These are phyloP conservation scores for Alnus glutinosa DNA, from an alignment of 306 rosid species.

Conservation along the genomic window DNA sequence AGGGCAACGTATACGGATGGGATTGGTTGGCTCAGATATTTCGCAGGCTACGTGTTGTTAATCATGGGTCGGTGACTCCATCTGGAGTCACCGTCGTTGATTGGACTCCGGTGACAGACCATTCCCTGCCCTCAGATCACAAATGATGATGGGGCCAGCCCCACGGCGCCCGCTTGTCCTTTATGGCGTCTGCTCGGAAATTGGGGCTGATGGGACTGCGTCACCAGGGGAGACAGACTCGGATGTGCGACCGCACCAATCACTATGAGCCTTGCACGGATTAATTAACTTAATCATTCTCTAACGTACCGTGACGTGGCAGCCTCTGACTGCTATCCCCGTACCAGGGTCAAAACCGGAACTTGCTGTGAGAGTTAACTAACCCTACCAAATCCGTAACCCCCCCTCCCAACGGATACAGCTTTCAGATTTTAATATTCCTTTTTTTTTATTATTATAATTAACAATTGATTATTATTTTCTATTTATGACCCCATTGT, in stretches of 20 bases:
- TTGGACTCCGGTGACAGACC: not conserved
- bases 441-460: too few relatives aligned
- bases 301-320: not conserved
- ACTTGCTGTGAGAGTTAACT: too few relatives aligned
- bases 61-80: not conserved
- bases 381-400: too few relatives aligned
- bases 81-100: slow-evolving; percentile 32
- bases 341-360: not conserved
- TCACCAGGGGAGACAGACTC: slow-evolving; percentile 46
- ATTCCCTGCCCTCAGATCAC: slow-evolving; percentile 40
- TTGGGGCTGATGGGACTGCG: slow-evolving; percentile 47
- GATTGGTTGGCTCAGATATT: slow-evolving; percentile 11
- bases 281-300: too few relatives aligned
- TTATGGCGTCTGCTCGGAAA: slow-evolving; percentile 36
- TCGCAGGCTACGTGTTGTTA: not conserved
- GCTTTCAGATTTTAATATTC: too few relatives aligned
- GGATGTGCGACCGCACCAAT: not conserved
- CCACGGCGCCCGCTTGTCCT: not conserved
- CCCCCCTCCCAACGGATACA: too few relatives aligned
- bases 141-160: slow-evolving; percentile 15
- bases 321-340: not conserved
- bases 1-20: not conserved
- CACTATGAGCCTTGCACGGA: not conserved
- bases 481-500: too few relatives aligned
- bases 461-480: too few relatives aligned